Conservation (phyloP, 2,329 filamentous ascomycete species). For the Cadophora gregata region DNA sequence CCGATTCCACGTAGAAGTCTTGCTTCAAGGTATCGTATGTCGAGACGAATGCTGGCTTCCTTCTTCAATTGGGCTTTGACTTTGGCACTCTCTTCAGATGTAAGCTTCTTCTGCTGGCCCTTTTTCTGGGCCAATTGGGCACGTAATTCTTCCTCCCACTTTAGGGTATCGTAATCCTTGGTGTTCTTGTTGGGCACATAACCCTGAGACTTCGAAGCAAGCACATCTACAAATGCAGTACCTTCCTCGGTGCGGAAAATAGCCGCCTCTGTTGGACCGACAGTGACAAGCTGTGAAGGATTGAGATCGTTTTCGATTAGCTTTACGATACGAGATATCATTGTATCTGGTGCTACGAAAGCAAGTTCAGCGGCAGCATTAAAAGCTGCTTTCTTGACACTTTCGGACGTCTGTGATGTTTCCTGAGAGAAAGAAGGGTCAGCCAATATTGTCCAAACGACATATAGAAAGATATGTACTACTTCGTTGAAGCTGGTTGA, state of each 20-base stretch:
- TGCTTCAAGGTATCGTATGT: constrained; percentile 72
- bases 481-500: constrained; percentile 57
- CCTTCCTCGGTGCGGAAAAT: constrained; percentile 93
- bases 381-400: constrained; percentile 74
- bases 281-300: constrained; percentile 67
- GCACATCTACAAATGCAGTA: constrained; percentile 85
- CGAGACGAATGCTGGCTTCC: constrained; percentile 77
- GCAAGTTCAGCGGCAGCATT: constrained; percentile 88
- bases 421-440: constrained; percentile 28
- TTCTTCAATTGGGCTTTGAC: constrained; percentile 90
- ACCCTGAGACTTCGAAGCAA: constrained; percentile 79
- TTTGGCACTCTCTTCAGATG: constrained; percentile 85
- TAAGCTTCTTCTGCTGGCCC: constrained; percentile 88
- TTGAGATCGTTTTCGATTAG: constrained; percentile 79
- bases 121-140: constrained; percentile 91
- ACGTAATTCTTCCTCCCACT: constrained; percentile 95
- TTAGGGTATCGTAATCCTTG: constrained; percentile 94
- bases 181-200: constrained; percentile 81
- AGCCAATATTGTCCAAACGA: constrained; percentile 11
- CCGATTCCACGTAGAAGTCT: constrained; percentile 83
- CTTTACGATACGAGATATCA: constrained; percentile 76
- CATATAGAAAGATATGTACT: constrained; percentile 49
- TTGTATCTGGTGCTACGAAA: constrained; percentile 86
- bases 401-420: constrained; percentile 44
- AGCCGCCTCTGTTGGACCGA: constrained; percentile 87